Evolutionary conservation across 345 rosid species (phyloP), one percentile per base, ranked within the genome.

Genomic region (Cardiospermum halicacabum): DNA sequence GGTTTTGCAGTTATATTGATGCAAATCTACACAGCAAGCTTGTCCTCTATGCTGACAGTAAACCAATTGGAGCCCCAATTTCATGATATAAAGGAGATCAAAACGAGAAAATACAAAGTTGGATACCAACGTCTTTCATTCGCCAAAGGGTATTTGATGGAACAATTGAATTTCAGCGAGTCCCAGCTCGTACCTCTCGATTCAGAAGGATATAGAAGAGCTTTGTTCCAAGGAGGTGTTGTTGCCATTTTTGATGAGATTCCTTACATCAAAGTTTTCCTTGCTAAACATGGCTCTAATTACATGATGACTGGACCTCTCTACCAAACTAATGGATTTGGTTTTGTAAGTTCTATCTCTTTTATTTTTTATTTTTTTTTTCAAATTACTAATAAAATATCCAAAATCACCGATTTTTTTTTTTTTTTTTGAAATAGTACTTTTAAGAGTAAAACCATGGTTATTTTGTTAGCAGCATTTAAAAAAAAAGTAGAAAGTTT

Each of bases 21-120:
- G 5, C 79, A 58, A 26, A 75, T 75, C 37, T 75, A 75, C 45
- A 66, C 69, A 1, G 79, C 79, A 8, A 62, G 66, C 36, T 67
- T 75, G 18, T 34, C 69, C 1, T 61, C 69, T 5, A 15, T 70
- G 5, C 18, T 75, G 13, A 75, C 75, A 1, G 54, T 71, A 0
- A 30, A 75, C 9, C 51, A 65, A 15, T 25, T 75, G 66, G 21
- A 62, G 47, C 70, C 79, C 0, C 51, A 65, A 21, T 19, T 62
- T 13, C 30, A 25, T 7, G 49, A 24, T 28, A 19, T 58, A 0
- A 53, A 62, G 16, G 45, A 63, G 12, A 62, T 73, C 4, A 11
- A 3, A 50, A 34, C 11, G 0, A 56, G n/a, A 5, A 58, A 57
- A 5, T 22, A 62, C 10, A 22, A 1, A 7, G 61, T 75, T 3